A percentile compares a stretch with the other conserved stretches of the same genome.
phyloP scores from a whole-genome alignment of 768 basidiomycete species.

The Galerina sulciceps region DNA sequence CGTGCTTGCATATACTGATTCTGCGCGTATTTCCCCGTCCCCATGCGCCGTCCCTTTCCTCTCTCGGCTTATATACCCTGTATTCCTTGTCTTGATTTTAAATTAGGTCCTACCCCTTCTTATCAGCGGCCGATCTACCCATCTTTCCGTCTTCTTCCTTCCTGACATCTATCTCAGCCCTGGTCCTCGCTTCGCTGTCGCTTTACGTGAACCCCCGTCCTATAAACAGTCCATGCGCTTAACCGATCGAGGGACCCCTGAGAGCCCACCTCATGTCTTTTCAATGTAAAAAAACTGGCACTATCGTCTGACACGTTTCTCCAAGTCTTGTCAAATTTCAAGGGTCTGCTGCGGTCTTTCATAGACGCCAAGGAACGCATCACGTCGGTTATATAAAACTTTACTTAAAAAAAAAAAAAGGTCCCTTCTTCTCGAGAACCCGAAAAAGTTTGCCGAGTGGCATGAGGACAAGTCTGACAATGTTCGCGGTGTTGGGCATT shows the following conservation, averaged over 20 bases:
- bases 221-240: too few species aligned
- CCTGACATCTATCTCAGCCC: background rate
- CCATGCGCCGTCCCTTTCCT: constrained; percentile 25
- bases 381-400: background rate
- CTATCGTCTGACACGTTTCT: too few species aligned
- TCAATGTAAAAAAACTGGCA: too few species aligned
- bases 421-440: too few species aligned
- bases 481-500: too few species aligned
- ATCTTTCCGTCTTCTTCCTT: constrained; percentile 15
- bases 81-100: constrained; percentile 21
- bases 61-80: constrained; percentile 42
- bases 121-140: constrained; percentile 33
- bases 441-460: too few species aligned
- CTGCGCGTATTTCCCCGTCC: constrained; percentile 17
- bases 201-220: constrained; percentile 10
- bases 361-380: background rate
- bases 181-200: too few species aligned
- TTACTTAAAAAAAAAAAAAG: too few species aligned
- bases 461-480: too few species aligned
- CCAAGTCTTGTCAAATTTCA: background rate
- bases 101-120: constrained; percentile 32
- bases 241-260: constrained; percentile 6
- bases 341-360: background rate
- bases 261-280: background rate
- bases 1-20: constrained; percentile 45